These are phyloP conservation scores for Saturnispora hagleri DNA, from an alignment of 805 yeast species.

Conservation along the genomic window DNA sequence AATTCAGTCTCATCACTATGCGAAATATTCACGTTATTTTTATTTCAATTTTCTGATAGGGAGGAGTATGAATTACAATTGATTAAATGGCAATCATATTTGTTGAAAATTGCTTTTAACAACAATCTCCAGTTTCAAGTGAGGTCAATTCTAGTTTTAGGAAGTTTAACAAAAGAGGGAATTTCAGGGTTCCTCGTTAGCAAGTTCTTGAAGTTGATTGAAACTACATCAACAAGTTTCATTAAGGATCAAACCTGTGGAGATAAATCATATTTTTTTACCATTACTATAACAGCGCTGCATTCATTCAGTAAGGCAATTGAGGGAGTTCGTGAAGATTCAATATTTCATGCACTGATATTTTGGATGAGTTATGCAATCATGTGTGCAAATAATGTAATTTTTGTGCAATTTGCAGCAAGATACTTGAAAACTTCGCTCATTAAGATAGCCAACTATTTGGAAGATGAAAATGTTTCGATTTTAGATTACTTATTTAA, in stretches of 20 bases:
- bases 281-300: conserved; percentile 27
- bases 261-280: not conserved
- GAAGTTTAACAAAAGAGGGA: conserved; percentile 56
- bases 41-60: conserved; percentile 38
- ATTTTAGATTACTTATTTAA: conserved; percentile 24
- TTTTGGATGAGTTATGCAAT: conserved; percentile 37
- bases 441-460: conserved; percentile 25
- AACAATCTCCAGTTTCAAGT: conserved; percentile 51
- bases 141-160: conserved; percentile 59
- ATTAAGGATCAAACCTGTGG: not conserved
- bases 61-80: conserved; percentile 48
- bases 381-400: conserved; percentile 20
- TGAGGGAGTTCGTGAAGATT: conserved; percentile 37
- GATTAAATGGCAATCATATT: conserved; percentile 55
- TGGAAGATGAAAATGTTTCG: conserved; percentile 21
- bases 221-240: conserved; percentile 12
- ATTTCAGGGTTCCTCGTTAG: conserved; percentile 44
- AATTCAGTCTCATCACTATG: conserved; percentile 51
- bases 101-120: conserved; percentile 52
- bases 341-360: conserved; percentile 38
- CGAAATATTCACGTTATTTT: conserved; percentile 42
- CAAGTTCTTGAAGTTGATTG: conserved; percentile 18
- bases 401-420: conserved; percentile 24
- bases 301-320: conserved; percentile 40
- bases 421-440: conserved; percentile 31